A percentile compares a stretch with the other conserved stretches of the same genome.
These are phyloP conservation scores for Colletotrichum spinosum DNA, from an alignment of 2,329 filamentous ascomycete species.

Conservation along the genomic window DNA sequence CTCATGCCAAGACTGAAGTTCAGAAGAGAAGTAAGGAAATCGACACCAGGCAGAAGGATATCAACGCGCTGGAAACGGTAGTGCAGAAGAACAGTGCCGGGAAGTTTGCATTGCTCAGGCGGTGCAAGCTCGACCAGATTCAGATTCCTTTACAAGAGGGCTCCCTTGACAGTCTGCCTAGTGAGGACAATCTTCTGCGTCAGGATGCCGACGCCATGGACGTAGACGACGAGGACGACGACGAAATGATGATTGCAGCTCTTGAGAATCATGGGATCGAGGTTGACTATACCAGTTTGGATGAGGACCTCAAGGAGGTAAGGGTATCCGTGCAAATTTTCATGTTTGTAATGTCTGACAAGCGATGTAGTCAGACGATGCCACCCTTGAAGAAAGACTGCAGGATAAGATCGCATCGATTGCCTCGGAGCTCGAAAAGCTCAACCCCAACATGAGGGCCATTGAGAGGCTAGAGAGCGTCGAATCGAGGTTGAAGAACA, in stretches of 20 bases:
- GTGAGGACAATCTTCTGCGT: constrained; percentile 83
- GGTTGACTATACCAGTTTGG: constrained; percentile 84
- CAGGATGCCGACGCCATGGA: constrained; percentile 93
- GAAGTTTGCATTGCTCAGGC: constrained; percentile 85
- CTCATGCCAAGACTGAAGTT: constrained; percentile 82
- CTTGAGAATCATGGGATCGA: constrained; percentile 93
- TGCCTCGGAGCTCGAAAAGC: constrained; percentile 85
- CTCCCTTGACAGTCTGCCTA: constrained; percentile 87
- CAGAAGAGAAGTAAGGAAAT: constrained; percentile 88
- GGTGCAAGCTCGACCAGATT: constrained; percentile 94
- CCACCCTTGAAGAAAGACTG: constrained; percentile 79
- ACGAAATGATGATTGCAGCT: constrained; percentile 70
- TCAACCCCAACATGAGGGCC: constrained; percentile 96
- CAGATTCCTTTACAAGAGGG: constrained; percentile 81
- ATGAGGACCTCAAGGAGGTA: constrained; percentile 84
- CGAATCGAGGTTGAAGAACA: constrained; percentile 82
- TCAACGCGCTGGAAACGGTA: constrained; percentile 83
- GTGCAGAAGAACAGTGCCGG: constrained; percentile 87
- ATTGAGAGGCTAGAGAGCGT: constrained; percentile 91
- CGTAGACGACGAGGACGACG: constrained; percentile 77
- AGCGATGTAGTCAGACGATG: constrained; percentile 69
- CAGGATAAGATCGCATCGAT: constrained; percentile 82
- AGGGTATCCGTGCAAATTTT: constrained; percentile 45
- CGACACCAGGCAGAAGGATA: constrained; percentile 77
- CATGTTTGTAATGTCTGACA: constrained; percentile 43